Percentiles rank a stretch among this genome's conserved stretches.
Evolutionary conservation across 306 rosid genomes (phyloP).

Genomic region (Betula pendula): DNA sequence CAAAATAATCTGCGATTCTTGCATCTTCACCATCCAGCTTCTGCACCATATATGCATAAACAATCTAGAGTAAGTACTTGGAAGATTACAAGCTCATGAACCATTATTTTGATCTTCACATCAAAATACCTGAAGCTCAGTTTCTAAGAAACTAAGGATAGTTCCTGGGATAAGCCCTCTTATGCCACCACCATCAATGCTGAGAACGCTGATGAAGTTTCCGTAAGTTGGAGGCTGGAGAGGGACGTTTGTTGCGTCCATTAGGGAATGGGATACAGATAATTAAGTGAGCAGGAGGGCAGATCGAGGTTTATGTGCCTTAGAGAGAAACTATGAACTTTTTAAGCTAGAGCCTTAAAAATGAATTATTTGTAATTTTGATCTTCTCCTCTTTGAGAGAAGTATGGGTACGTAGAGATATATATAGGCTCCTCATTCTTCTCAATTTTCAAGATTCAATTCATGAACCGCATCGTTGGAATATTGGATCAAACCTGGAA

Average conservation of each 20-base stretch:
- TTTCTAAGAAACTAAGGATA: slow-evolving; percentile 57
- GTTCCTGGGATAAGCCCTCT: slow-evolving; percentile 77
- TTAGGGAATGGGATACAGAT: neutral
- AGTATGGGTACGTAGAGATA: no score
- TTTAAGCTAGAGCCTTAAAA: neutral
- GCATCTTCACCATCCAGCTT: slow-evolving; percentile 65
- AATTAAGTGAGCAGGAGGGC: no score
- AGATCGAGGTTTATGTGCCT: no score
- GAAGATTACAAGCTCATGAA: no score
- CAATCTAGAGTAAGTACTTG: no score
- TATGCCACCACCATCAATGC: slow-evolving; percentile 90
- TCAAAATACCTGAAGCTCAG: slow-evolving; percentile 66
- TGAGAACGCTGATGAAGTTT: slow-evolving; percentile 58
- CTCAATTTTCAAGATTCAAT: no score
- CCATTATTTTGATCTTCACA: no score
- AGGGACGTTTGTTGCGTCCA: slow-evolving; percentile 34
- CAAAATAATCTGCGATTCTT: slow-evolving; percentile 71
- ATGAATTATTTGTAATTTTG: neutral
- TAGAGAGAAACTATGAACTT: neutral
- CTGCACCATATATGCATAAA: slow-evolving; percentile 22
- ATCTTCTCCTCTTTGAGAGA: neutral
- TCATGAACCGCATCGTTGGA: neutral
- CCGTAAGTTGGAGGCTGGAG: slow-evolving; percentile 69
- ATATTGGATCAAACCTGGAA: neutral
- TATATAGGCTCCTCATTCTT: neutral